Base-by-base conservation (phyloP, 768 basidiomycete species). In the Lactifluus rugatus region DNA sequence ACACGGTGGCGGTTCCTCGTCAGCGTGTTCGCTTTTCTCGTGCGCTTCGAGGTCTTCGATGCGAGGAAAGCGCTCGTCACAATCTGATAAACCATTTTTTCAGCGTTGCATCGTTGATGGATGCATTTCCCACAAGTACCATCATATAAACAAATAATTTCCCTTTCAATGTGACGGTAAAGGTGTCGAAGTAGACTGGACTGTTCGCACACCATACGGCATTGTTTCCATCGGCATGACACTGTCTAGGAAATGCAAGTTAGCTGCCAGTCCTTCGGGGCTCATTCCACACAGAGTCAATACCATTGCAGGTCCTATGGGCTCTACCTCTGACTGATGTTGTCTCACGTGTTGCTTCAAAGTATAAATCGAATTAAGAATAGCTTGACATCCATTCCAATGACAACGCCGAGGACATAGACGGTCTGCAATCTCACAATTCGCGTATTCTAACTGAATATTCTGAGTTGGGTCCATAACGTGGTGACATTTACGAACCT, bases 331-430 rank as follows among this genome's bases (percentile, higher is more conserved):
- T 25, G 36, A 60, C 28, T 52, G 59, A 31, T 60, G 59, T 52
- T n/a, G 59, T 52, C 45, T 60, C 23, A 60, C 59, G 37, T 60
- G 59, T 56, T 52, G 44, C 54, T 60, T 60, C 59, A 60, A 56
- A 52, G 59, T 11, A 51, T 41, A 60, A 8, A 60, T 60, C n/a
- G 59, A 60, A 56, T 60, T 60, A 52, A 60, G 59, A 52, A 56
- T 23, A 34, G 59, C 59, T 51, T 60, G 59, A 34, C 59, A 60
- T 14, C 59, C 54, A 51, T 17, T 41, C 59, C 59, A 60, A 46
- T 56, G 54, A 56, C 59, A 60, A 23, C 19, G 48, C 16, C 59
- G 59, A 21, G 45, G 59, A 52, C 59, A 56, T 19, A 60, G 54
- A 52, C 59, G 54, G 47, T 56, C 56, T 34, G 44, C 44, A 51